A percentile compares a stretch with the other conserved stretches of the same genome.
Evolutionary conservation across 2,329 filamentous ascomycete species (phyloP).

Genomic region (Epichloe coenophiala): DNA sequence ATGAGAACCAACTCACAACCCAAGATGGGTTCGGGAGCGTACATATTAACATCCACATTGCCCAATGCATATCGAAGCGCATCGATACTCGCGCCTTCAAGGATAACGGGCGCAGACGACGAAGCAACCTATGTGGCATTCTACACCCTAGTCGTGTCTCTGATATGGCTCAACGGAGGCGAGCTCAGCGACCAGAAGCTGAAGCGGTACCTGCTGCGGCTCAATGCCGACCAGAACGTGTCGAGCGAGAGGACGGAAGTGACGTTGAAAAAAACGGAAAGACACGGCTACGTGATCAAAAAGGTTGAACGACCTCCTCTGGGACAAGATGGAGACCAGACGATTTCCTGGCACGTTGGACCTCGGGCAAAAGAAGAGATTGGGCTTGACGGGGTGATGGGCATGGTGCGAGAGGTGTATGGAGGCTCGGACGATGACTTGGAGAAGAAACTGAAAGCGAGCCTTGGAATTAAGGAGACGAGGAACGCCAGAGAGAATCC

Average conservation of each 20-base stretch:
- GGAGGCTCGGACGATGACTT: constrained; percentile 39
- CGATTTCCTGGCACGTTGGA: constrained; percentile 71
- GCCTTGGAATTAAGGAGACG: constrained; percentile 38
- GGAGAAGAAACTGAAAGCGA: constrained; percentile 46
- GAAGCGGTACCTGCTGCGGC: constrained; percentile 56
- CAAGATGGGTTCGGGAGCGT: constrained; percentile 51
- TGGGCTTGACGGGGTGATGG: constrained; percentile 59
- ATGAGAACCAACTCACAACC: constrained; percentile 34
- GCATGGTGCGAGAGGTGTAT: constrained; percentile 51
- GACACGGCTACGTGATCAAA: constrained; percentile 72
- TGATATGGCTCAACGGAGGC: constrained; percentile 65
- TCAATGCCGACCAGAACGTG: constrained; percentile 64
- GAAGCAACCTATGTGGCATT: constrained; percentile 74
- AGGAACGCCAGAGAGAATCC: constrained; percentile 14
- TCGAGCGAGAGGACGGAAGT: constrained; percentile 64
- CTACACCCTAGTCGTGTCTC: constrained; percentile 64
- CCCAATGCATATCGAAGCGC: constrained; percentile 54
- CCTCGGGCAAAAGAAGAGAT: constrained; percentile 78
- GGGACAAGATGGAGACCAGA: constrained; percentile 53
- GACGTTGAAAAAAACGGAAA: constrained; percentile 59
- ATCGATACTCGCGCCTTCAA: constrained; percentile 53
- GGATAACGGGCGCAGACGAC: constrained; percentile 46
- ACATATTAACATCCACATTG: constrained; percentile 63
- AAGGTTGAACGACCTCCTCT: constrained; percentile 47
- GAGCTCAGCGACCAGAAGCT: constrained; percentile 67